These are phyloP conservation scores for Viridothelium virens DNA, from an alignment of 495 filamentous ascomycete species.

Conservation along the genomic window DNA sequence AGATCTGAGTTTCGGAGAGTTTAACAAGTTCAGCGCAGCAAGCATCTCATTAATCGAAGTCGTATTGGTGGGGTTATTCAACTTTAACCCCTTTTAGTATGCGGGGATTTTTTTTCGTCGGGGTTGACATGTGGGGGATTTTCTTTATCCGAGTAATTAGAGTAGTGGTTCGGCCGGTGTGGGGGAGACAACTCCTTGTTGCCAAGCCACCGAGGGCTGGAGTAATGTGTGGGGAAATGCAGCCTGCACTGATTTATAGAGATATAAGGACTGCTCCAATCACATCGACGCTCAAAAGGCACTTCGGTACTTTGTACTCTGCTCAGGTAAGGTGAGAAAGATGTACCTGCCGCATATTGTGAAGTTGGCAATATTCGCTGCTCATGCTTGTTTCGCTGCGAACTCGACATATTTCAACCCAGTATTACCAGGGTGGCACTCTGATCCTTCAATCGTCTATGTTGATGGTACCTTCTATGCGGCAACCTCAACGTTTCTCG, in stretches of 20 bases:
- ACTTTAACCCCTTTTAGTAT: neutral
- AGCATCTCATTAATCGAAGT: neutral
- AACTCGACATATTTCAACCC: too few relatives aligned
- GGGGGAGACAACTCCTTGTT: neutral
- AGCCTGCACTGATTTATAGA: neutral
- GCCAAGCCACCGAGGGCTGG: neutral
- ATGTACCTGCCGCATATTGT: neutral
- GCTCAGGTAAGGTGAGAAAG: neutral
- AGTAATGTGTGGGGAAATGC: neutral
- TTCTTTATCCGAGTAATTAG: neutral
- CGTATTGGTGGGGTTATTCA: neutral
- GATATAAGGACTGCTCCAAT: neutral
- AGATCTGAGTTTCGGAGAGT: too few relatives aligned
- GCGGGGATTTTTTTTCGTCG: neutral
- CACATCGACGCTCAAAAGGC: neutral
- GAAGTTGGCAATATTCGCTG: neutral
- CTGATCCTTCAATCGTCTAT: too few relatives aligned
- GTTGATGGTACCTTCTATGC: too few relatives aligned
- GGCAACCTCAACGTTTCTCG: too few relatives aligned
- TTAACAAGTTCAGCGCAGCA: neutral
- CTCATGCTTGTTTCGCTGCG: slow-evolving; percentile 1
- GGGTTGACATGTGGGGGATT: neutral
- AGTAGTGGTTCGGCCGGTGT: neutral
- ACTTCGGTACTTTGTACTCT: neutral
- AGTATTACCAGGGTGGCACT: too few relatives aligned